Base-by-base conservation (phyloP, 768 basidiomycete species). In the Xerocomellus chrysenteron region DNA sequence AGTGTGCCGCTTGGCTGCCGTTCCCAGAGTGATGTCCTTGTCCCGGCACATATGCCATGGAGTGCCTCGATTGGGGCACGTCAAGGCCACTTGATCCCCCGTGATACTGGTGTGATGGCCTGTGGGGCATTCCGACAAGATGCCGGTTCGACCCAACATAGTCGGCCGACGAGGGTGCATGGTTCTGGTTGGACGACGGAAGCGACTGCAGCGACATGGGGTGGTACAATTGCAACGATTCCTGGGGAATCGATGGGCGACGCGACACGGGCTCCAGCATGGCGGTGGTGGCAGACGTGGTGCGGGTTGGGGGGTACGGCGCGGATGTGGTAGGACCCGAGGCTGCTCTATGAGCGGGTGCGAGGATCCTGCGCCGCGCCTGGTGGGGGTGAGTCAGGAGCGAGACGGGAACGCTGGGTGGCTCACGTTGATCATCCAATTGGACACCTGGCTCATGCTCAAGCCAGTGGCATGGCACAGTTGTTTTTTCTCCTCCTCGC, bases 351-450 rank as follows among this genome's bases (percentile, higher is more conserved):
- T 90, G 87, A 0, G 88, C 90, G 26, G 90, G 90, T 11, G 90
- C 90, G 56, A 92, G 82, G 68, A 92, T 92, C 62, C 90, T 85
- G 58, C 90, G 83, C 24, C 90, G 82, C 61, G 90, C 90, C 90
- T 92, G 67, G 35, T 58, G 53, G 51, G 50, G 55, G 57, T 60
- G 58, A 46, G 54, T 56, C 48, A 30, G 66, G 40, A 52, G 39
- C 44, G 50, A 56, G 36, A 54, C 44, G 50, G 24, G 47, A 54
- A 33, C 54, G 49, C 57, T 9, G 78, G 42, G 47, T 19, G 56
- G 74, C 82, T 50, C 52, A 83, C 91, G 64, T 93, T 93, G 67
- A 93, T 93, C 91, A 93, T 93, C 91, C 91, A 93, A 70, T 93
- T 93, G 50, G 89, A 91, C 1, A 93, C 90, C 72, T 94, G 91